A percentile compares a stretch with the other conserved stretches of the same genome.
phyloP scores from a whole-genome alignment of 768 basidiomycete genomes.

The Leucocoprinus sp. region DNA sequence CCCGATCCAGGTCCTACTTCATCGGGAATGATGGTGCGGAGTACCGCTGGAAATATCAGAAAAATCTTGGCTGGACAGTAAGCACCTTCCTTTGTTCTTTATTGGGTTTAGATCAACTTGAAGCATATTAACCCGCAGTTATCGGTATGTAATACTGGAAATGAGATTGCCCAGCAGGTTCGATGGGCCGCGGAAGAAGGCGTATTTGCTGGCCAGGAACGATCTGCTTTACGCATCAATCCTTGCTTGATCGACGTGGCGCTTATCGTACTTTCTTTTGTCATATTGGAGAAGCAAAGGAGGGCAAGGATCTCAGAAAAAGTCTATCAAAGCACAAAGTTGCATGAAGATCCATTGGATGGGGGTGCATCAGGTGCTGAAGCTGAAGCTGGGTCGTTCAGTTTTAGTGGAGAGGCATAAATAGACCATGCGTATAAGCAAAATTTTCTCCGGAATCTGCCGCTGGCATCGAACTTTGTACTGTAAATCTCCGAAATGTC shows the following conservation, averaged over 20 bases:
- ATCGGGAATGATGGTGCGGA: constrained; percentile 39
- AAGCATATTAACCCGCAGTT: constrained; percentile 33
- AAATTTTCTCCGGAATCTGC: too few relatives aligned
- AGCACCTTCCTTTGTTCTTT: constrained; percentile 13
- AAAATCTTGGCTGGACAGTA: constrained; percentile 33
- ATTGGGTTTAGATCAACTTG: constrained; percentile 1
- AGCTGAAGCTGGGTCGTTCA: not conserved
- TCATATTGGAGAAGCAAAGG: constrained; percentile 49
- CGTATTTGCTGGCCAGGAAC: constrained; percentile 39
- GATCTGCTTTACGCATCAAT: constrained; percentile 36
- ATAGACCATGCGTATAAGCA: too few relatives aligned
- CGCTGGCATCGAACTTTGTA: too few relatives aligned
- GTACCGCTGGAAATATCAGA: constrained; percentile 40
- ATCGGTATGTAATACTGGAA: constrained; percentile 25
- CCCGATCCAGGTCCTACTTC: constrained; percentile 42
- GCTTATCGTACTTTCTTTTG: constrained; percentile 43
- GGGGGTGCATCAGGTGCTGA: constrained; percentile 1
- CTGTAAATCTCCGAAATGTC: not conserved
- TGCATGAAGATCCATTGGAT: not conserved
- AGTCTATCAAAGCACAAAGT: not conserved
- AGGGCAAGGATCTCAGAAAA: not conserved
- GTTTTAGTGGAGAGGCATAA: not conserved
- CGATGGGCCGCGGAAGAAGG: constrained; percentile 30
- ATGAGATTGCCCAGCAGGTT: constrained; percentile 35
- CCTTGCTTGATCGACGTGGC: constrained; percentile 44